Conservation (phyloP, 2,329 filamentous ascomycete species). For the Penicillium sp. region DNA sequence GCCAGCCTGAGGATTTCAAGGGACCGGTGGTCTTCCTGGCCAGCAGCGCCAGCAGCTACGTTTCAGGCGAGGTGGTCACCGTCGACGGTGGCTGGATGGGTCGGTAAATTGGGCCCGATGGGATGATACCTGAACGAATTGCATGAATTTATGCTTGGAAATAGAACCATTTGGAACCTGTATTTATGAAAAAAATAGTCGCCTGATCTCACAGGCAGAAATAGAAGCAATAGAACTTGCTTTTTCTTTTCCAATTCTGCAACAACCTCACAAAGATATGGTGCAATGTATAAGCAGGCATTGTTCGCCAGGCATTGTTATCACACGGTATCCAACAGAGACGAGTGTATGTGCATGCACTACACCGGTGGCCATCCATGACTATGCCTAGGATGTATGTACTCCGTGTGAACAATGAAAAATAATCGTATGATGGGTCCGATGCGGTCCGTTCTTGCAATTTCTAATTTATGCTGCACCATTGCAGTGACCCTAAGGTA, state of each 20-base stretch:
- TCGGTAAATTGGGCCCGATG: slow-evolving; percentile 52
- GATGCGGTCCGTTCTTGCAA: not conserved
- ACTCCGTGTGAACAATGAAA: not conserved
- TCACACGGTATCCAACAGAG: too few species aligned
- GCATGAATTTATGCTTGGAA: not conserved
- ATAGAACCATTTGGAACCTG: too few species aligned
- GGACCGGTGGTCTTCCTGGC: slow-evolving; percentile 78
- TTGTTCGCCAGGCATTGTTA: too few species aligned
- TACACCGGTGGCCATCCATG: too few species aligned
- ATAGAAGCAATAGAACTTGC: not conserved
- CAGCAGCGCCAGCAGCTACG: slow-evolving; percentile 73
- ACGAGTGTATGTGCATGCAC: too few species aligned
- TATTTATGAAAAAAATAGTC: not conserved
- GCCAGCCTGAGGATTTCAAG: slow-evolving; percentile 82
- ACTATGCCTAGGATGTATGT: too few species aligned
- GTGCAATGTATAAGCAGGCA: too few species aligned
- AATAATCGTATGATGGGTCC: not conserved
- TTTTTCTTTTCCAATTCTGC: too few species aligned
- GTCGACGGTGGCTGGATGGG: slow-evolving; percentile 96
- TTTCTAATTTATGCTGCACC: not conserved
- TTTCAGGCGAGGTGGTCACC: slow-evolving; percentile 77
- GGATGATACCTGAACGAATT: not conserved
- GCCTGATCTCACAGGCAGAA: not conserved
- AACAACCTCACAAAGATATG: too few species aligned
- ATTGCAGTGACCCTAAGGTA: not conserved